These are phyloP conservation scores for Apiotrichum veenhuisii DNA, from an alignment of 1,284 basidiomycete species.

Conservation along the genomic window DNA sequence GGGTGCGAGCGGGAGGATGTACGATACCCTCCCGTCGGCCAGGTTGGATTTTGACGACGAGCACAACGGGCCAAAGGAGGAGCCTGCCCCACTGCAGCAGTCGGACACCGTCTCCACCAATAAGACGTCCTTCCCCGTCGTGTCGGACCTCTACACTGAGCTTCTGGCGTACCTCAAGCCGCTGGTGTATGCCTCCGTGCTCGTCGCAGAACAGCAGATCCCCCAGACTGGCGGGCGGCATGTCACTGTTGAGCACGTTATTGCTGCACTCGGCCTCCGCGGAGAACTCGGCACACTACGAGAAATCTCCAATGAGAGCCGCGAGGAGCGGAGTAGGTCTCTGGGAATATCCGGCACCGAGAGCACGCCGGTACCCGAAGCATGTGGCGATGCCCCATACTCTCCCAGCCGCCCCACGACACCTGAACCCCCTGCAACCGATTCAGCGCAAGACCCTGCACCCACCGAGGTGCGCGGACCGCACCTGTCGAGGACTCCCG, in stretches of 20 bases:
- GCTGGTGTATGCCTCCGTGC: conserved; percentile 19
- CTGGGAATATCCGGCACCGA: no score
- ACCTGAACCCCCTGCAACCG: neutral
- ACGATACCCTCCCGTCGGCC: neutral
- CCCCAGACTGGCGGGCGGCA: neutral
- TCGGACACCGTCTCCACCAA: neutral
- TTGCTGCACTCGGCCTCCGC: neutral
- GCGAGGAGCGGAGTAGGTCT: neutral
- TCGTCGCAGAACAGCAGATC: conserved; percentile 21
- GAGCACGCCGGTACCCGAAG: neutral
- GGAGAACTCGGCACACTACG: neutral
- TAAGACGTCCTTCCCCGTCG: conserved; percentile 15
- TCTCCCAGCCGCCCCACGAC: neutral
- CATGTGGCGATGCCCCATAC: neutral
- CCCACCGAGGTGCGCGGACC: neutral
- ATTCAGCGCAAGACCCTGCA: neutral
- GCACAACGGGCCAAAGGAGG: neutral
- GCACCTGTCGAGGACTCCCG: neutral
- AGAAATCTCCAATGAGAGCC: neutral
- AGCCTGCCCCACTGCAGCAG: neutral
- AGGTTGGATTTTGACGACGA: neutral
- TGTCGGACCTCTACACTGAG: conserved; percentile 18
- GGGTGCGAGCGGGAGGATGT: neutral
- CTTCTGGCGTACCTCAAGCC: conserved; percentile 20
- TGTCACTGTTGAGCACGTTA: neutral